These are phyloP conservation scores for Dactylellina drechsleri DNA, from an alignment of 2,329 filamentous ascomycete species.

Conservation along the genomic window DNA sequence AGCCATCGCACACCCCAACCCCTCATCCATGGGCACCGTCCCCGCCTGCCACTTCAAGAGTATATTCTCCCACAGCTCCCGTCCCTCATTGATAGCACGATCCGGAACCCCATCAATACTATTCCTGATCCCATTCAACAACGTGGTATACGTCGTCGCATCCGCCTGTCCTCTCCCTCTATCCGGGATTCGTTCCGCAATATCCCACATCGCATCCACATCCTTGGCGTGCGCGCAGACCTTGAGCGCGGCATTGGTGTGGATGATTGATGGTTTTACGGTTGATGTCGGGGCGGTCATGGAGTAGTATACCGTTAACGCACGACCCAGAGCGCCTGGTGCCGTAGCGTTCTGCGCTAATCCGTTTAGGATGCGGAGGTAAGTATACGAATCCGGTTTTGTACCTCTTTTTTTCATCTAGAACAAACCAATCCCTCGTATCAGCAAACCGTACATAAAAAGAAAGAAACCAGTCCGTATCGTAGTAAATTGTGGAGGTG, in stretches of 20 bases:
- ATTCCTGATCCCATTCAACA: slow-evolving; percentile 78
- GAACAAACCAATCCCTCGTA: slow-evolving; percentile 42
- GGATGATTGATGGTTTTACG: slow-evolving; percentile 78
- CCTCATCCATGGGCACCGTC: slow-evolving; percentile 77
- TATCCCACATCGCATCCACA: slow-evolving; percentile 81
- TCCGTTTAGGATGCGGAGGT: slow-evolving; percentile 82
- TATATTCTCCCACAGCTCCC: slow-evolving; percentile 82
- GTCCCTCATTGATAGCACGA: slow-evolving; percentile 72
- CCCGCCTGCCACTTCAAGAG: slow-evolving; percentile 78
- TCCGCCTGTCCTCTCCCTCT: slow-evolving; percentile 73
- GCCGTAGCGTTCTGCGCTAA: slow-evolving; percentile 71
- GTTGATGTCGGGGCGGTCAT: slow-evolving; percentile 73
- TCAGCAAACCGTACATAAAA: slow-evolving; percentile 2
- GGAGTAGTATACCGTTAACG: slow-evolving; percentile 79
- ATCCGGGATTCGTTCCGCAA: slow-evolving; percentile 77
- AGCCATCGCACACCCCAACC: slow-evolving; percentile 82
- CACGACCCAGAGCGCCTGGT: slow-evolving; percentile 72
- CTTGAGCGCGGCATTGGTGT: slow-evolving; percentile 86
- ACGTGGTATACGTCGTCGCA: slow-evolving; percentile 79
- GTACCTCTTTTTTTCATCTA: slow-evolving; percentile 95
- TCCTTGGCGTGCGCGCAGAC: slow-evolving; percentile 80
- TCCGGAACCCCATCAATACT: slow-evolving; percentile 61
- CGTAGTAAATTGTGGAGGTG: background rate
- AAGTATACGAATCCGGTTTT: slow-evolving; percentile 82
- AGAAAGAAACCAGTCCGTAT: too few relatives aligned